Evolutionary conservation across 2,329 filamentous ascomycete genomes (phyloP).

Genomic region (Raffaelea ambrosiae): DNA sequence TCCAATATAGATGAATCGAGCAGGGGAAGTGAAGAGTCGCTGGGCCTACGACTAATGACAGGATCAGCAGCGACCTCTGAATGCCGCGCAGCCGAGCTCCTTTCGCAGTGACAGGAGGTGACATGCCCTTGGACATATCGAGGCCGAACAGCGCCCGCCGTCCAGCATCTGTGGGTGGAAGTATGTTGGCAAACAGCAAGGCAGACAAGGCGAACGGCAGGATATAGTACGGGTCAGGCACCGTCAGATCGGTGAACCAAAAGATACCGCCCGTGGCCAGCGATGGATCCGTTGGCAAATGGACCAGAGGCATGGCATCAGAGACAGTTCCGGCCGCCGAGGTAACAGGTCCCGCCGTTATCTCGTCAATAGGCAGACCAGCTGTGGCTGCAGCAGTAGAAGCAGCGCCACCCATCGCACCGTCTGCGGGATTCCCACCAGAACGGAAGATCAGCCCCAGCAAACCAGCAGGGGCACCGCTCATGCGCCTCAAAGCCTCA

Average conservation of each 20-base stretch:
- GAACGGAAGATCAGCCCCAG: conserved; percentile 20
- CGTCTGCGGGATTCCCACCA: conserved; percentile 3
- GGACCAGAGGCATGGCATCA: background rate
- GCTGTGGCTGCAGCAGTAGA: background rate
- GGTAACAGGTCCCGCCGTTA: conserved; percentile 3
- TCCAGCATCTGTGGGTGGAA: conserved; percentile 20
- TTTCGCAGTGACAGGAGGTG: background rate
- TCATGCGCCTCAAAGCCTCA: conserved; percentile 41
- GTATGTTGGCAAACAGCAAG: conserved; percentile 23
- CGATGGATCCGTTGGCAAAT: conserved; percentile 16
- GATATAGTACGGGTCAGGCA: conserved; percentile 39
- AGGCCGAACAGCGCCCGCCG: conserved; percentile 17
- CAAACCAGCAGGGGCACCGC: conserved; percentile 28
- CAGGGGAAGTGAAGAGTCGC: conserved; percentile 29
- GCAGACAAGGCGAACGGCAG: conserved; percentile 34
- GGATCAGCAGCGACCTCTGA: conserved; percentile 19
- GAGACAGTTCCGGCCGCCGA: conserved; percentile 1
- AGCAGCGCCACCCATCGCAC: background rate
- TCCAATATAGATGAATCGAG: conserved; percentile 36
- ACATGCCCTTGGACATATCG: background rate
- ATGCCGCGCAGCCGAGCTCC: conserved; percentile 10
- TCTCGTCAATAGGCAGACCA: too few species aligned
- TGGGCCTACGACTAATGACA: conserved; percentile 24
- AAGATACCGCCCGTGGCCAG: conserved; percentile 42
- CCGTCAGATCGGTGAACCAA: conserved; percentile 48